Evolutionary conservation across 371 early-diverging fungal genomes (phyloP).

Genomic region (Rhizopus delemar): DNA sequence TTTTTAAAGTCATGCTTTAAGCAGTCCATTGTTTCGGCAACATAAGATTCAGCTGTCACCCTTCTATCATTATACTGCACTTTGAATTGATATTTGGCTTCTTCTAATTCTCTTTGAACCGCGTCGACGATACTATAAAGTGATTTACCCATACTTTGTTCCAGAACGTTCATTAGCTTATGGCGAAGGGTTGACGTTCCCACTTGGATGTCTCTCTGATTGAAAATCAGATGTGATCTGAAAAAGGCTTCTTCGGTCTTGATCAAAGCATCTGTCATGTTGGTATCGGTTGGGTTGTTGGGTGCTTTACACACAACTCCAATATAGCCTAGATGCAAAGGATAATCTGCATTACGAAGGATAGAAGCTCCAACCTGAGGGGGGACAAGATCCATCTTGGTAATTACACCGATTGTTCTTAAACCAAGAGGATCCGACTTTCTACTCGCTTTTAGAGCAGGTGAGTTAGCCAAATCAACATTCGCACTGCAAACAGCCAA

Average conservation of each 20-base stretch:
- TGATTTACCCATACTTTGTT: slow-evolving; percentile 88
- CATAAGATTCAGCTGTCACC: slow-evolving; percentile 93
- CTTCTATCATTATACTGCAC: slow-evolving; percentile 95
- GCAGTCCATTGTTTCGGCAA: slow-evolving; percentile 90
- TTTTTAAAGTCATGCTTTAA: slow-evolving; percentile 92
- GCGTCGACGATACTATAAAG: slow-evolving; percentile 82
- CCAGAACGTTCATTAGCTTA: slow-evolving; percentile 86
- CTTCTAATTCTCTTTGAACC: slow-evolving; percentile 90
- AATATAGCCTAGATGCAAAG: slow-evolving; percentile 94
- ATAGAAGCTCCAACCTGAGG: slow-evolving; percentile 81
- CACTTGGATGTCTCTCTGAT: slow-evolving; percentile 71
- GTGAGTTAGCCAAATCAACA: slow-evolving; percentile 98
- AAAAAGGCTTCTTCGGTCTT: slow-evolving; percentile 75
- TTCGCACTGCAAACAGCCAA: slow-evolving; percentile 98
- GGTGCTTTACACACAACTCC: slow-evolving; percentile 93
- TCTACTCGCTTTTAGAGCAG: slow-evolving; percentile 91
- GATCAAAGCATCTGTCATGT: slow-evolving; percentile 67
- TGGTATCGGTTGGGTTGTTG: slow-evolving; percentile 37
- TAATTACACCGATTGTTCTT: slow-evolving; percentile 98
- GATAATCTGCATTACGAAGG: slow-evolving; percentile 89
- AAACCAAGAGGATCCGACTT: slow-evolving; percentile 92
- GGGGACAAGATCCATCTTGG: slow-evolving; percentile 98
- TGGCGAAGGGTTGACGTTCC: slow-evolving; percentile 82
- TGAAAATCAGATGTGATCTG: slow-evolving; percentile 59
- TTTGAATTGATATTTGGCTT: slow-evolving; percentile 95